A percentile compares a stretch with the other conserved stretches of the same genome.
Conservation (phyloP, 345 rosid genomes). For the Euphorbia pulcherrima region DNA sequence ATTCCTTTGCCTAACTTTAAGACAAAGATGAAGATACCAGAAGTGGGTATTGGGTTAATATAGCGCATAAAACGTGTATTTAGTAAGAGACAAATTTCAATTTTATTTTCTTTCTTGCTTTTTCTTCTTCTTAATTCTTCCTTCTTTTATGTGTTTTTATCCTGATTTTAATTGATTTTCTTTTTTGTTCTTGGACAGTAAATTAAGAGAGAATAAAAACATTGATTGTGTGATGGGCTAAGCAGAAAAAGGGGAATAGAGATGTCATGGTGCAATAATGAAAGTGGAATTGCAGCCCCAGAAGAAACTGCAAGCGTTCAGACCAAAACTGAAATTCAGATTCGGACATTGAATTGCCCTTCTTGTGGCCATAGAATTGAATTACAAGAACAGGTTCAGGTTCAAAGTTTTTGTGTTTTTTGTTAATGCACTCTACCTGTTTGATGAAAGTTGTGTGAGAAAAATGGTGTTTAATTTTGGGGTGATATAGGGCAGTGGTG, state of each 20-base stretch:
- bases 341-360: slow-evolving; percentile 44
- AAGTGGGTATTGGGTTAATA: slow-evolving; percentile 14
- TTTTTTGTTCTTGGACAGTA: not conserved
- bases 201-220: slow-evolving; percentile 14
- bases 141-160: not conserved
- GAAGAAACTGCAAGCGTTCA: slow-evolving; percentile 7
- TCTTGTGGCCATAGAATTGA: slow-evolving; percentile 67
- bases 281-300: slow-evolving; percentile 19
- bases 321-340: not conserved
- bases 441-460: not conserved
- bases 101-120: not conserved
- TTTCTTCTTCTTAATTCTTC: not conserved
- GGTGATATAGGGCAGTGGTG: slow-evolving; percentile 37
- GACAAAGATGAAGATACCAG: slow-evolving; percentile 14
- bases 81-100: slow-evolving; percentile 2
- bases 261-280: slow-evolving; percentile 66
- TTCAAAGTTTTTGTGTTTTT: not conserved
- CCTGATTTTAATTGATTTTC: slow-evolving; percentile 2
- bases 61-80: slow-evolving; percentile 27
- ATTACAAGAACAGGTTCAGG: slow-evolving; percentile 56
- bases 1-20: slow-evolving; percentile 19
- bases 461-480: not conserved
- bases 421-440: not conserved
- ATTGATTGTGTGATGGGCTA: slow-evolving; percentile 18
- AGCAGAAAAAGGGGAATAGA: slow-evolving; percentile 23